Evolutionary conservation across 2,329 filamentous ascomycete genomes (phyloP), one percentile per base, ranked within the genome.

Genomic region (Talaromyces sp.): DNA sequence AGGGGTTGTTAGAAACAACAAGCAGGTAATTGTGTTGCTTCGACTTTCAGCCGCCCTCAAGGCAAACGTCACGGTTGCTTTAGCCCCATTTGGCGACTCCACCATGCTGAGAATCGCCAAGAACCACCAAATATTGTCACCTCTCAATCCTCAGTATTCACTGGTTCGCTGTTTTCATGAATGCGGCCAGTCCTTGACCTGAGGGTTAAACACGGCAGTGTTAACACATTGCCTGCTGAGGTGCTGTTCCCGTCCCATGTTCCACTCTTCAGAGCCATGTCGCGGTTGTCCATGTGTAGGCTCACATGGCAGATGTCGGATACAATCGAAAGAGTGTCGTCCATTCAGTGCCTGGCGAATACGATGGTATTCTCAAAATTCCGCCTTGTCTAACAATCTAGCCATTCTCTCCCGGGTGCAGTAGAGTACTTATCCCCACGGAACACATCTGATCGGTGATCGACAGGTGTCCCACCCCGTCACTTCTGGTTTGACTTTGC

Each of bases 61-160:
- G 15, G 13, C 41, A 28, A 31, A 28, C 15, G n/a, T 48, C 45
- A 21, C n/a, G 19, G 45, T 15, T 17, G 45, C 45, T 35, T 48
- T 48, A 48, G 45, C 45, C 45, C 33, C 45, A 48, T 48, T 35
- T n/a, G 45, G 28, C 5, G n/a, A 48, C 45, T 48, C 43, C 45
- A 33, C n/a, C 45, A 19, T 3, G 28, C 28, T 48, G 28, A 48
- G 8, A n/a, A 21, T 11, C 28, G 45, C 45, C 45, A 48, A 48
- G 45, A 8, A 46, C 25, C 9, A 25, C 45, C 28, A 33, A 48
- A 19, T 10, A 33, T 48, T 48, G 5, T 15, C 22, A 17, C n/a
- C 28, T 46, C 28, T 15, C n/a, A 33, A n/a, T 13, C 13, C 45
- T 48, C 25, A 48, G 8, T 13, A 35, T 25, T 48, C 45, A 35